Evolutionary conservation across 805 yeast species (phyloP).

Genomic region (Ogataea minuta): DNA sequence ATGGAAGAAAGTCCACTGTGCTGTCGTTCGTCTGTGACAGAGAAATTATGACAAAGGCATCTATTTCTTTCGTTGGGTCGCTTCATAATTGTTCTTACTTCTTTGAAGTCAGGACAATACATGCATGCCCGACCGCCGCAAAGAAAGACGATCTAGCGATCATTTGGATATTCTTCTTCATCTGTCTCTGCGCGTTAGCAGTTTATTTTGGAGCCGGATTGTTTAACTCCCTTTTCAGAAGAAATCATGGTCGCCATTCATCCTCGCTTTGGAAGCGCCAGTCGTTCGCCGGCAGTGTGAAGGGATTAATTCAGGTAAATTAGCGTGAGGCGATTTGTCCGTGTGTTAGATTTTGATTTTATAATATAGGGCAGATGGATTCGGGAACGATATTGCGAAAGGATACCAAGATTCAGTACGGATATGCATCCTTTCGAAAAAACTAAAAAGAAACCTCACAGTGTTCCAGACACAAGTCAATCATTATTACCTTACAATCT

Average conservation of each 20-base stretch:
- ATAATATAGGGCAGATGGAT: conserved; percentile 4
- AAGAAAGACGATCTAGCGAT: conserved; percentile 62
- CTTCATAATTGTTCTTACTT: conserved; percentile 75
- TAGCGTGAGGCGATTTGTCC: conserved; percentile 1
- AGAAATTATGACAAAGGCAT: conserved; percentile 63
- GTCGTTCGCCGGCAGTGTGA: conserved; percentile 4
- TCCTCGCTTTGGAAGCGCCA: conserved; percentile 7
- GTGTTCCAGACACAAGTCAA: not conserved
- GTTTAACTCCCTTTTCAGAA: conserved; percentile 34
- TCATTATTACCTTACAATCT: too few relatives aligned
- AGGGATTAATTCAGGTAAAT: conserved; percentile 12
- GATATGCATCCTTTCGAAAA: too few relatives aligned
- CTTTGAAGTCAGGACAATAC: conserved; percentile 80
- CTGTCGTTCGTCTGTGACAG: conserved; percentile 77
- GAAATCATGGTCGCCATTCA: conserved; percentile 6
- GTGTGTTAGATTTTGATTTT: conserved; percentile 5
- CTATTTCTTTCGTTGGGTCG: conserved; percentile 67
- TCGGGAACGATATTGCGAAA: conserved; percentile 17
- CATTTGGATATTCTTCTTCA: conserved; percentile 61
- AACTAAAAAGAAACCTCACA: too few relatives aligned
- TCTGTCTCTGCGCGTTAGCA: conserved; percentile 40
- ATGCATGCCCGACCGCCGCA: conserved; percentile 82
- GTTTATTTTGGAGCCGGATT: conserved; percentile 45
- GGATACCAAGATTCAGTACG: too few relatives aligned
- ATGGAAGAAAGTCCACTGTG: conserved; percentile 57